Conservation (phyloP, 495 filamentous ascomycete species). For the Chlorociboria aeruginascens region DNA sequence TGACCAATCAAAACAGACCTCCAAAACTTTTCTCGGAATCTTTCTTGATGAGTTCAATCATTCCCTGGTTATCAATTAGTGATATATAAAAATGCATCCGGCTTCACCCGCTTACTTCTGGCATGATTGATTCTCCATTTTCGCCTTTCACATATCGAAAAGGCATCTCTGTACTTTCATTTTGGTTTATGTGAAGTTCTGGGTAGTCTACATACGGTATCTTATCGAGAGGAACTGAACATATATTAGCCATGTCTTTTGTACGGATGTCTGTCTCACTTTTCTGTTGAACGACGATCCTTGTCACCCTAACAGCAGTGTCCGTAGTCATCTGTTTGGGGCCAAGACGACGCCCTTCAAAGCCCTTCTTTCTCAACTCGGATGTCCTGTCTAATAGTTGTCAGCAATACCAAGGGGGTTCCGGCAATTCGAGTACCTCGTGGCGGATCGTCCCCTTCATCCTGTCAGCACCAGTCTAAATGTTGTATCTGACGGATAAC, state of each 20-base stretch:
- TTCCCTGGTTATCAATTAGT: constrained; percentile 45
- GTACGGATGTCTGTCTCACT: constrained; percentile 33
- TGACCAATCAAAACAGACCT: constrained; percentile 56
- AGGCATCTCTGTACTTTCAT: constrained; percentile 93
- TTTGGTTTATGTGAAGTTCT: constrained; percentile 75
- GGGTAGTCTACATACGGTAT: constrained; percentile 79
- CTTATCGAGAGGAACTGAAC: constrained; percentile 54
- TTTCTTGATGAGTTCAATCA: constrained; percentile 86
- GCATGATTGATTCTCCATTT: constrained; percentile 77
- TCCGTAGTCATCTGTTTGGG: constrained; percentile 98
- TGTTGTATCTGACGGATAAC: constrained; percentile 16
- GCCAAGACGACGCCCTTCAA: constrained; percentile 74
- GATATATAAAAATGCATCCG: neutral
- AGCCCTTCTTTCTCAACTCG: constrained; percentile 87
- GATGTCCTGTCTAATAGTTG: constrained; percentile 66
- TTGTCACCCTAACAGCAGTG: constrained; percentile 87
- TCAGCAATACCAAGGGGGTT: neutral
- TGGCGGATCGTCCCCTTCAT: constrained; percentile 81
- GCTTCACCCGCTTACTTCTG: constrained; percentile 45
- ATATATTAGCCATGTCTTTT: neutral
- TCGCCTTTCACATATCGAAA: constrained; percentile 81
- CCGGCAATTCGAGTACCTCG: constrained; percentile 47
- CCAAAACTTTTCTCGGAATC: constrained; percentile 87
- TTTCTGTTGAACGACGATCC: constrained; percentile 75
- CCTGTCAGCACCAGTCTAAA: constrained; percentile 4